phyloP scores from a whole-genome alignment of 2,329 filamentous ascomycete species.

The Aspergillus pseudotamarii region DNA sequence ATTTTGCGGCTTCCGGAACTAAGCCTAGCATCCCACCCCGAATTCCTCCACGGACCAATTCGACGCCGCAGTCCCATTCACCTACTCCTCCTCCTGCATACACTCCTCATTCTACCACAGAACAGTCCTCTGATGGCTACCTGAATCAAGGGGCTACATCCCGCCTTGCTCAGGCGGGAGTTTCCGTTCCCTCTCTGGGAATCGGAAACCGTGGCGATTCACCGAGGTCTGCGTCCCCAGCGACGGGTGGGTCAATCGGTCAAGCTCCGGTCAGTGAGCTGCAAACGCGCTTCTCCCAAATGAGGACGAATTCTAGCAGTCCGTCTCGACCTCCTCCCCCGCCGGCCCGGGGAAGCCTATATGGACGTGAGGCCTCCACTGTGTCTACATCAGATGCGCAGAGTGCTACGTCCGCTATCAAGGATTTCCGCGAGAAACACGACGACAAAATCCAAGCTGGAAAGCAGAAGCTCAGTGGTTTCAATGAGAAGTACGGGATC shows the following conservation, averaged over 20 bases:
- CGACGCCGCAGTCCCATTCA: conserved; percentile 48
- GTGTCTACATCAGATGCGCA: conserved; percentile 63
- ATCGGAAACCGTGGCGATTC: conserved; percentile 57
- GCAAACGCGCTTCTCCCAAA: conserved; percentile 66
- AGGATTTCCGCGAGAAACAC: conserved; percentile 70
- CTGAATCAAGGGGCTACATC: conserved; percentile 64
- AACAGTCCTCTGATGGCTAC: conserved; percentile 37
- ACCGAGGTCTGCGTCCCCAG: conserved; percentile 22
- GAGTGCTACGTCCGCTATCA: conserved; percentile 62
- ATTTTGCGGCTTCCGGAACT: conserved; percentile 37
- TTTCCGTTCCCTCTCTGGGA: conserved; percentile 76
- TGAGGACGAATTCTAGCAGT: conserved; percentile 46
- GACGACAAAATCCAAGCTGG: conserved; percentile 69
- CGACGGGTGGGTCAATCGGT: conserved; percentile 24
- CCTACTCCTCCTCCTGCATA: conserved; percentile 51
- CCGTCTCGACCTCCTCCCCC: conserved; percentile 30
- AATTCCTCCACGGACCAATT: conserved; percentile 69
- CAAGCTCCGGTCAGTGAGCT: conserved; percentile 63
- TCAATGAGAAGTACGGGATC: conserved; percentile 42
- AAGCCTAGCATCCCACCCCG: conserved; percentile 67
- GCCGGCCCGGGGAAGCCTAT: conserved; percentile 43
- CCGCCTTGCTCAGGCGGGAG: conserved; percentile 71
- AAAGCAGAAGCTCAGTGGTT: conserved; percentile 56
- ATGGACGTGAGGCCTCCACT: conserved; percentile 64
- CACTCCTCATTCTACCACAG: conserved; percentile 42